Evolutionary conservation across 768 basidiomycete genomes (phyloP), one percentile per base, ranked within the genome.

Genomic region (Lactarius indigo): DNA sequence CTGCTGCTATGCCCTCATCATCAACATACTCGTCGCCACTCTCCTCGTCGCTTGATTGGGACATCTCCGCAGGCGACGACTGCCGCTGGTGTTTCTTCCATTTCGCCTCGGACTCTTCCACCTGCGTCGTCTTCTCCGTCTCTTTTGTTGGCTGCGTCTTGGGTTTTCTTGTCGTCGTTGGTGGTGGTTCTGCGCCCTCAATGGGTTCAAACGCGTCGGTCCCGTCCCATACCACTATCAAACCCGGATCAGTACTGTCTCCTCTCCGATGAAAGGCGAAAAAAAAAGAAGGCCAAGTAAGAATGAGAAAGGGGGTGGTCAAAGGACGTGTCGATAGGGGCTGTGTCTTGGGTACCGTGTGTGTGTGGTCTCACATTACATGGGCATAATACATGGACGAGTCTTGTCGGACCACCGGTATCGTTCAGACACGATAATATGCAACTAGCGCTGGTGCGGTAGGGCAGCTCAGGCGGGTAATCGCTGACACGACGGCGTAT

Each of bases 21-120:
- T 79, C 85, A 58, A 89, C 80, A 74, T 90, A 92, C 71, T 92
- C 91, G 71, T 92, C 90, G 66, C 84, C 89, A 73, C 86, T 89
- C 64, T 76, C 73, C 28, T 77, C 73, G 35, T 72, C 75, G 28
- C 68, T 63, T 20, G 71, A 72, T 59, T 74, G 73, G 17, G 72
- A 71, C 57, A 70, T 23, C 44, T 72, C 72, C 41, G 63, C 70
- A 3, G 68, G 69, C 6, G 42, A 62, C 30, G 64, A 64, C n/a
- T 57, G 55, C 30, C 37, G 61, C 37, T 13, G 65, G 26, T 28
- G 42, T 23, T 57, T 42, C 10, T 64, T 64, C 66, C 61, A 76
- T 59, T 82, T 80, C 28, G 78, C 79, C 58, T 83, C 84, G 2
- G 84, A 82, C 69, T 84, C 83, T 83, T 74, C 75, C 50, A 73